Evolutionary conservation across 768 basidiomycete species (phyloP), one percentile per base, ranked within the genome.

Genomic region (Rhizopogon vulgaris): DNA sequence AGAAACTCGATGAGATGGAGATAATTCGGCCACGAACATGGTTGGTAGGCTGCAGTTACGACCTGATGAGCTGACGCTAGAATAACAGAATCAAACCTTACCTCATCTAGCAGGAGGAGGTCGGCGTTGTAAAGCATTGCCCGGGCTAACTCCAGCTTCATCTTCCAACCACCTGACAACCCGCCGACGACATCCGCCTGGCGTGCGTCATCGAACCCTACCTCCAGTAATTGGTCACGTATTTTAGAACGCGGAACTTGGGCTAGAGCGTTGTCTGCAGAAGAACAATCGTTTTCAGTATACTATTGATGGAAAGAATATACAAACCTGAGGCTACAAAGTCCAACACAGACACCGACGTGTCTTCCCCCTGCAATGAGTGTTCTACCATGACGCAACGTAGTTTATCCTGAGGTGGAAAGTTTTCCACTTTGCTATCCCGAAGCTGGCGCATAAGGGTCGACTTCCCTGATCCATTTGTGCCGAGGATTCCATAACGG

Each of bases 121-220:
- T 90, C 88, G 10, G 90, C 94, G 60, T 94, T 93, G 74, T 95
- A 94, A 47, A 97, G 74, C 93, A 98, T 98, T 11, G 94, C 95
- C 58, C 94, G 77, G 7, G 92, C 93, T 38, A 98, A 79, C 67
- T 97, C 94, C 49, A 97, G 80, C 70, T 96, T 96, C 94, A 98
- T 97, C 75, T 98, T 98, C 94, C 94, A 98, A 39, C 95, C 94
- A 62, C 95, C 95, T 12, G 94, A 96, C 55, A 97, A 75, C 38
- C 90, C 86, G 43, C 88, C 92, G 54, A 97, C 94, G 48, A 80
- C 73, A 60, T 95, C 90, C 38, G 79, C 71, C 71, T 97, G 94
- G 53, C 90, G 79, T 42, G 74, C 78, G 59, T 89, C 90, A 62
- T 93, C 87, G 65, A 98, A 97, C 47, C 95, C 95, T 48, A 97